Base-by-base conservation (phyloP, 495 filamentous ascomycete genomes). In the Apiosordaria backusii region DNA sequence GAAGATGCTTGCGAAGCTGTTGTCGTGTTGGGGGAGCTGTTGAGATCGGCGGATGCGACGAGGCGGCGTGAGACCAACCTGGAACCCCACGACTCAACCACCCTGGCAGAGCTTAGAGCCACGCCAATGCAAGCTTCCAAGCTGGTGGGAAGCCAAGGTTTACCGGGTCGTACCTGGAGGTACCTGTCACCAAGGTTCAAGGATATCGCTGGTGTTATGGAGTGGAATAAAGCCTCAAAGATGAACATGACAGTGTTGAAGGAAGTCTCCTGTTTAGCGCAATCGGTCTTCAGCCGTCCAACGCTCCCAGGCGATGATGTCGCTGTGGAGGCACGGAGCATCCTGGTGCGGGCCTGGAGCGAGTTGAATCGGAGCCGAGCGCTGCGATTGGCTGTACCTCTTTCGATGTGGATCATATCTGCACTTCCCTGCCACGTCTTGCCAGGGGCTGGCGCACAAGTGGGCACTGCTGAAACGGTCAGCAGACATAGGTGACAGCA, bases 281-380 rank as follows among this genome's bases (percentile, higher is more conserved):
- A 55, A 55, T 55, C 53, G 35, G 35, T 15, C 35, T 45, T 45
- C 35, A 45, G 35, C 35, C 35, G 35, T 45, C 35, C 35, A 45
- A 45, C 35, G 57, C n/a, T 22, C n/a, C 19, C 60, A 61, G 52
- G 57, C 60, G 65, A 70, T 70, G 69, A 68, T 66, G 66, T 68
- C 66, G 66, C 40, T 71, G 66, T 71, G 69, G 69, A 66, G 69
- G 54, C n/a, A 23, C 54, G 27, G 59, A 57, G 35, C 60, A 60
- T 23, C 54, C 52, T 22, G 55, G 50, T 57, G 54, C 19, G 45
- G 55, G 40, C 16, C 53, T 21, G 21, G 63, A 27, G 35, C 35
- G 35, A n/a, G 35, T 45, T 45, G 9, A 45, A 45, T 45, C 35
- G 35, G 35, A 45, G 35, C 35, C 35, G 35, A 45, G 35, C 35